Evolutionary conservation across 306 rosid species (phyloP), one percentile per base, ranked within the genome.

Genomic region (Vigna angularis): DNA sequence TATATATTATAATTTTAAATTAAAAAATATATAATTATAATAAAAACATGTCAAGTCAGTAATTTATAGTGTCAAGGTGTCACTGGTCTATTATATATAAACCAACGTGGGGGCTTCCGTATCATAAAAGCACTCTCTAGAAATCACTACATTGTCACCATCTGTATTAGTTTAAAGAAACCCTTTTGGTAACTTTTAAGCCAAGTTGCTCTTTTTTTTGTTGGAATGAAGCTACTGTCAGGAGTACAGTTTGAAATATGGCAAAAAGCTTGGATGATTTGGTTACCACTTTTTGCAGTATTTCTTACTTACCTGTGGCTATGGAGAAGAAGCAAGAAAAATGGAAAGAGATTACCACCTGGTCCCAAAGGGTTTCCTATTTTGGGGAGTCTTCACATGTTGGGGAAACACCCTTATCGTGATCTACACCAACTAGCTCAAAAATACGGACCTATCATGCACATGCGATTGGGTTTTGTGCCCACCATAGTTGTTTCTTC

Each of bases 301-400:
- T 77, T 53, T 61, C 65, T 92, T 50, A 40, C 79, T 74, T 83
- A 1, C 73, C 5, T 87, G 44, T 83, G 86, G 77, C 72, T 63
- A 55, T 61, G 75, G 79, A 68, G 61, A 45, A 45, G 56, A 83
- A 76, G 22, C 81, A 77, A 6, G 3, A 78, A 49, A 4, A 88
- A 79, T 16, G 24, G 51, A 14, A 86, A 57, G 17, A 84, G 30
- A 30, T 76, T 89, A 61, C 93, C 97, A 47, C 93, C 92, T 8
- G 96, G 97, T 80, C 96, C 96, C 1, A 92, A 18, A 71, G 96
- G 97, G 22, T 73, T 87, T 2, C 96, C 93, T 1, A 59, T 92
- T 73, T 22, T 92, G 20, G 93, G 96, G 6, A 81, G 82, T 79
- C 86, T 92, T 52, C 93, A 70, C 38, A 32, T 65, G 80, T 30